Percentiles rank a stretch among this genome's conserved stretches.
These are phyloP conservation scores for Adansonia digitata DNA, from an alignment of 345 rosid species.

Conservation along the genomic window DNA sequence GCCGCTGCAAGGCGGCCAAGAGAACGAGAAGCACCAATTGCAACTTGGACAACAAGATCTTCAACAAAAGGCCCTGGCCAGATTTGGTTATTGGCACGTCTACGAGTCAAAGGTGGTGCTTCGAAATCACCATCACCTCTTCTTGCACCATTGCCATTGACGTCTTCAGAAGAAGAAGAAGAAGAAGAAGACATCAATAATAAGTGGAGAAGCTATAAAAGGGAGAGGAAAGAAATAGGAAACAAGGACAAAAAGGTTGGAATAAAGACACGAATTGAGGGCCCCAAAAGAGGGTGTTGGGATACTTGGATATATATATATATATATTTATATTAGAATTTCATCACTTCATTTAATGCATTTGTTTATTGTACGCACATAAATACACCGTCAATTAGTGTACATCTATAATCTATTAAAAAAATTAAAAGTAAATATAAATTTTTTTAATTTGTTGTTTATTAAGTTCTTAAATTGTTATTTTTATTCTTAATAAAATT, in stretches of 20 bases:
- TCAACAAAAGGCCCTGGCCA: conserved; percentile 98
- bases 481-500: no score
- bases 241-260: conserved; percentile 61
- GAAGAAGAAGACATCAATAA: conserved; percentile 33
- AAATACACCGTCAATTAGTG: no score
- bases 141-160: conserved; percentile 23
- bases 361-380: not conserved
- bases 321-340: not conserved
- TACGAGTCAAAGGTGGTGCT: conserved; percentile 59
- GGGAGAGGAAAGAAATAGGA: conserved; percentile 23
- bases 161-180: conserved; percentile 32
- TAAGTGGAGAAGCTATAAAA: conserved; percentile 12
- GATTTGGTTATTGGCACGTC: conserved; percentile 47
- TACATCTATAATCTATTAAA: no score
- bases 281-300: conserved; percentile 42
- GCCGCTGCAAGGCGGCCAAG: conserved; percentile 71
- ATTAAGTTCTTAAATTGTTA: no score
- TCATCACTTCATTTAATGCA: not conserved
- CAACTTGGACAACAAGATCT: conserved; percentile 75
- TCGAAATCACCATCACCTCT: conserved; percentile 43
- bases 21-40: conserved; percentile 51
- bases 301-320: conserved; percentile 9
- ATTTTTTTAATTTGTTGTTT: no score
- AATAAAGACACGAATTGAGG: conserved; percentile 70
- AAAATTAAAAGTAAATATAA: no score